Evolutionary conservation across 768 basidiomycete genomes (phyloP).

Genomic region (Wakefieldia striispora): DNA sequence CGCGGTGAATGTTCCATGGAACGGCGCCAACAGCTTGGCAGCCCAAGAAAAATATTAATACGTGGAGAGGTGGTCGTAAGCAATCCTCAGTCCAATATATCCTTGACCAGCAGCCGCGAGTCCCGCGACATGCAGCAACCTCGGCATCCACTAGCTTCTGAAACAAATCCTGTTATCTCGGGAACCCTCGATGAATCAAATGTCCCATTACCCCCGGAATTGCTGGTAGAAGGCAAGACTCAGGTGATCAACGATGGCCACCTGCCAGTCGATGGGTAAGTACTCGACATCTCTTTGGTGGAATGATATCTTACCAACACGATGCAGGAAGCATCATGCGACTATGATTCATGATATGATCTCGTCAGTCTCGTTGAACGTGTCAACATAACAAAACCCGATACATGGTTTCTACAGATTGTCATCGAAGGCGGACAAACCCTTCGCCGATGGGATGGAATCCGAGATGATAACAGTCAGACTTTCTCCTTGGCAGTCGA

Average conservation of each 20-base stretch:
- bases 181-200: no score
- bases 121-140: neutral
- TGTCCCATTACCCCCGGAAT: neutral
- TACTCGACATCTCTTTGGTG: neutral
- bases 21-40: neutral
- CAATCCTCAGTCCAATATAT: neutral
- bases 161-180: neutral
- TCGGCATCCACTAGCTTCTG: no score
- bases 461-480: neutral
- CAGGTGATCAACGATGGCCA: neutral
- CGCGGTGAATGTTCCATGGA: neutral
- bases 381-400: neutral
- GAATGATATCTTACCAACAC: neutral
- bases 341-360: neutral
- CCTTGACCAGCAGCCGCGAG: no score
- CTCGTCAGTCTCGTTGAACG: neutral
- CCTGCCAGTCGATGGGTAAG: neutral
- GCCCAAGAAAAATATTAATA: neutral
- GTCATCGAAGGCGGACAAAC: neutral
- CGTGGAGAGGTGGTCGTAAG: neutral
- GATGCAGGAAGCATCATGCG: neutral
- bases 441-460: neutral
- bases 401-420: neutral
- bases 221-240: neutral
- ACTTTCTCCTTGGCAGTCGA: neutral